phyloP scores from a whole-genome alignment of 164 flowering plant genomes.

The Saururus chinensis region DNA sequence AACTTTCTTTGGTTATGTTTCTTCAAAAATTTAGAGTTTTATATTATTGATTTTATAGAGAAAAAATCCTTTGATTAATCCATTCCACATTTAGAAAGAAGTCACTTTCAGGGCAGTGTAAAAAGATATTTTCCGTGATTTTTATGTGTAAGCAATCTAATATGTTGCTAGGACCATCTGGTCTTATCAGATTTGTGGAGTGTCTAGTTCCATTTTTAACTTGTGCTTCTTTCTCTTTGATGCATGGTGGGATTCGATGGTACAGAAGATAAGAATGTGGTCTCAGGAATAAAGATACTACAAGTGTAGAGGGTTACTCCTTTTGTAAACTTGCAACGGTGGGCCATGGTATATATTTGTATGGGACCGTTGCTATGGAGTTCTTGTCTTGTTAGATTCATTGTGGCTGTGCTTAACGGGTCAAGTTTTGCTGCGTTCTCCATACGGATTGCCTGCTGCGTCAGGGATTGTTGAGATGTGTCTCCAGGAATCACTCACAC shows the following conservation, averaged over 20 bases:
- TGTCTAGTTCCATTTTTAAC: not conserved
- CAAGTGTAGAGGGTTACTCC: conserved; percentile 75
- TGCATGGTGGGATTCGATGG: conserved; percentile 96
- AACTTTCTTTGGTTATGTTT: too few species aligned
- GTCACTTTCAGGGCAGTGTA: too few species aligned
- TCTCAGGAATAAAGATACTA: conserved; percentile 67
- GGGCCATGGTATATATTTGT: conserved; percentile 29
- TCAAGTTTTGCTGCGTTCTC: conserved; percentile 87
- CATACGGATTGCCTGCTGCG: conserved; percentile 80
- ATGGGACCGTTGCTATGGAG: not conserved
- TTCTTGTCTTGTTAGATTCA: not conserved
- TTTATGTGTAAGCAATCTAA: too few species aligned
- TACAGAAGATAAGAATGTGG: conserved; percentile 84
- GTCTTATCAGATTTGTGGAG: too few species aligned
- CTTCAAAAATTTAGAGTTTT: too few species aligned
- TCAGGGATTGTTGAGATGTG: conserved; percentile 82
- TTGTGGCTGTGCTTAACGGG: conserved; percentile 29
- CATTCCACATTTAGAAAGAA: too few species aligned
- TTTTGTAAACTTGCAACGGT: too few species aligned
- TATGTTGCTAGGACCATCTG: too few species aligned
- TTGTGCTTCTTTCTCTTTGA: conserved; percentile 25
- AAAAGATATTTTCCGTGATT: too few species aligned
- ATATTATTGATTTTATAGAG: too few species aligned
- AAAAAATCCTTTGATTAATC: too few species aligned
- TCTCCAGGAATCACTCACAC: conserved; percentile 93